These are phyloP conservation scores for Rhodamnia argentea DNA, from an alignment of 345 rosid species.

Conservation along the genomic window DNA sequence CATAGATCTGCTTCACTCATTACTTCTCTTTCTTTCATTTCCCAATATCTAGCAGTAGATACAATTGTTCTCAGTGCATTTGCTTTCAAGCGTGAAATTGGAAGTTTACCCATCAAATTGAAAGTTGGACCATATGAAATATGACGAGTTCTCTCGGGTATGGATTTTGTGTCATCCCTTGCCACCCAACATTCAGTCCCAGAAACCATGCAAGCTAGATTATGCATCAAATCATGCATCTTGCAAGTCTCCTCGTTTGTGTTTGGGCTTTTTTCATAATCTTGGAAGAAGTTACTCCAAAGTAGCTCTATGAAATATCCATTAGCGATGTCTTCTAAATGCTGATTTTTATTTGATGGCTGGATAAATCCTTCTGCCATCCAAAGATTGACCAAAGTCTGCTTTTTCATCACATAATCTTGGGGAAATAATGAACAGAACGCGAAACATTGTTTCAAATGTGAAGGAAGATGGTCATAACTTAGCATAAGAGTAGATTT, in stretches of 20 bases:
- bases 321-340: background rate
- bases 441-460: background rate
- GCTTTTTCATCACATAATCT: fast-evolving
- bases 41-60: too few species aligned
- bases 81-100: background rate
- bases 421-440: background rate
- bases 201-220: fast-evolving
- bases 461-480: background rate
- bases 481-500: background rate
- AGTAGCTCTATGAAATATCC: background rate
- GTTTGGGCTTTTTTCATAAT: fast-evolving
- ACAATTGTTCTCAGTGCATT: fast-evolving
- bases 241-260: background rate
- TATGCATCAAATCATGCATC: conserved; percentile 1
- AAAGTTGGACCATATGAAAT: fast-evolving
- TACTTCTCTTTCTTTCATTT: too few species aligned
- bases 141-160: background rate
- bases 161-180: background rate
- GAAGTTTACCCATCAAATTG: background rate
- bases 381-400: background rate
- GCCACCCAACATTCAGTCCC: background rate
- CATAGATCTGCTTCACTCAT: too few species aligned
- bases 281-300: background rate
- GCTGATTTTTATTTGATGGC: fast-evolving
- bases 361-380: background rate